A percentile compares a stretch with the other conserved stretches of the same genome.
Evolutionary conservation across 2,329 filamentous ascomycete species (phyloP).

Genomic region (Aspergillus piperis): DNA sequence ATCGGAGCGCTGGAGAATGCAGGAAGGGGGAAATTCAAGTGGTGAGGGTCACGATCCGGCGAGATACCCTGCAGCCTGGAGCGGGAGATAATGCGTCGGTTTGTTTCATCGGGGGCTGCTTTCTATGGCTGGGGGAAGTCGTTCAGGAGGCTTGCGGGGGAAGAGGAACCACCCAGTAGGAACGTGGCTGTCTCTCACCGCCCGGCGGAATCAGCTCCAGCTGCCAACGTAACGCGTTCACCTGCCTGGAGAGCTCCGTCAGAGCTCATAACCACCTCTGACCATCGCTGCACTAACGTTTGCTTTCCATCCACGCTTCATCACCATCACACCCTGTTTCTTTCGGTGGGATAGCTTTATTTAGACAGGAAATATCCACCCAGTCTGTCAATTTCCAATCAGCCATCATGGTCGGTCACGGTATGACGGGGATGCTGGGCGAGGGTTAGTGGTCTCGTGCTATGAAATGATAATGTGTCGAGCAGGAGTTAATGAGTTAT

Average conservation of each 20-base stretch:
- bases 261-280: slow-evolving; percentile 21
- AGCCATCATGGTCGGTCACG: slow-evolving; percentile 43
- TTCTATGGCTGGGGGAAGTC: slow-evolving; percentile 15
- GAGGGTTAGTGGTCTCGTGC: slow-evolving; percentile 40
- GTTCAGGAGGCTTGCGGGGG: slow-evolving; percentile 25
- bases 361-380: not conserved
- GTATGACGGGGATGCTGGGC: slow-evolving; percentile 46
- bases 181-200: slow-evolving; percentile 15
- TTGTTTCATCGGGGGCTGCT: slow-evolving; percentile 3
- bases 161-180: slow-evolving; percentile 17
- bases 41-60: not conserved
- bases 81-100: slow-evolving; percentile 8
- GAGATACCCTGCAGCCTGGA: slow-evolving; percentile 8
- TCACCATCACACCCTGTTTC: not conserved
- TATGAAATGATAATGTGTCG: not conserved
- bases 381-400: not conserved
- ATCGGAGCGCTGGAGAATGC: not conserved
- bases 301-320: slow-evolving; percentile 4
- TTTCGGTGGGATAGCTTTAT: not conserved
- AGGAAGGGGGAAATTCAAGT: not conserved
- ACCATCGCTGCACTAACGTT: slow-evolving; percentile 18
- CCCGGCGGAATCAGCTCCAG: slow-evolving; percentile 24
- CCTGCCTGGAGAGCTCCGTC: slow-evolving; percentile 31
- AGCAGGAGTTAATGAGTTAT: slow-evolving; percentile 20
- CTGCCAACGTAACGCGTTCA: slow-evolving; percentile 32